Conservation (phyloP, 352 stramenopile genomes). For the Thalassiosira livingstoniorum region DNA sequence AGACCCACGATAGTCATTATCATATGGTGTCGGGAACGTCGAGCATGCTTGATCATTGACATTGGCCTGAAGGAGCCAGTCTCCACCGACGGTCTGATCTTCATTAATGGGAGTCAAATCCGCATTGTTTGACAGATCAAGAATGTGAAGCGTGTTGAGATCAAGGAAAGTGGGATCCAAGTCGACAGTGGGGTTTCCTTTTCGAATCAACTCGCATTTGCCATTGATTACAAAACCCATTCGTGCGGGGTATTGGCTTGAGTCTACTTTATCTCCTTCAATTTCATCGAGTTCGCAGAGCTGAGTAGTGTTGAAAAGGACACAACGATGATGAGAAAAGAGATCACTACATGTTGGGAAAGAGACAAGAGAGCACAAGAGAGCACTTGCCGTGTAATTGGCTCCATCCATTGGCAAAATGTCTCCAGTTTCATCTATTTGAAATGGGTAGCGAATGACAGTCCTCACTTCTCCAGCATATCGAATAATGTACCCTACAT, state of each 20-base stretch:
- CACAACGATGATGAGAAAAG: too few species aligned
- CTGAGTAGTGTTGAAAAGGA: too few species aligned
- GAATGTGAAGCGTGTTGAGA: conserved; percentile 43
- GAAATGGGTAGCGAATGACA: conserved; percentile 52
- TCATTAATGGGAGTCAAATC: conserved; percentile 55
- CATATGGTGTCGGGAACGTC: conserved; percentile 61
- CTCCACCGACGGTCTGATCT: conserved; percentile 57
- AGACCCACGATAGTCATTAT: conserved; percentile 67
- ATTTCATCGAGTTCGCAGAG: conserved; percentile 41
- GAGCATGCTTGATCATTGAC: conserved; percentile 55
- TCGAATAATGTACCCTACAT: conserved; percentile 51
- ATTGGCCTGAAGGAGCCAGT: conserved; percentile 54
- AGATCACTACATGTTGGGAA: too few species aligned
- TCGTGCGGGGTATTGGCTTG: background rate
- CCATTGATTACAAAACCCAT: conserved; percentile 11
- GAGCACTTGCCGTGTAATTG: too few species aligned
- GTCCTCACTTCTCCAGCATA: conserved; percentile 60
- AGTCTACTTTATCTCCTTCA: conserved; percentile 53
- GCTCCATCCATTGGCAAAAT: conserved; percentile 55
- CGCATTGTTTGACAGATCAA: conserved; percentile 48
- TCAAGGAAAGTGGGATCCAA: conserved; percentile 58
- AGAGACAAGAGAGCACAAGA: too few species aligned
- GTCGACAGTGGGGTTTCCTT: conserved; percentile 30
- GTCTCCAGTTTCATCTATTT: conserved; percentile 53
- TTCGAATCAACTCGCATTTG: background rate